Evolutionary conservation across 306 rosid species (phyloP).

Genomic region (Fragaria vesca): DNA sequence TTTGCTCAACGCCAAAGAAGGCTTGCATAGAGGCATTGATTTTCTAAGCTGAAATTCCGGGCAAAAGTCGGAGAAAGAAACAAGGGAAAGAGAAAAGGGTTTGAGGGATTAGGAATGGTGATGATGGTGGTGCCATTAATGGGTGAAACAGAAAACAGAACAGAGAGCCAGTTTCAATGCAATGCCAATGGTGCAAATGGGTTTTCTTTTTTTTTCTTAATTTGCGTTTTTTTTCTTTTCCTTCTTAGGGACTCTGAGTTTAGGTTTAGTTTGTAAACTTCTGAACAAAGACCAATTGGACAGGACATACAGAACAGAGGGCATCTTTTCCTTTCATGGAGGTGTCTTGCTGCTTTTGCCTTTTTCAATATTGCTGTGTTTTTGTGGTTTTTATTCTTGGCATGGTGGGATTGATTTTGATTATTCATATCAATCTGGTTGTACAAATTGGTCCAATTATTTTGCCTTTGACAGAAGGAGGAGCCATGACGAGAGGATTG

Average conservation of each 20-base stretch:
- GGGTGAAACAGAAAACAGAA: constrained; percentile 19
- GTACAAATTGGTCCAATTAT: constrained; percentile 11
- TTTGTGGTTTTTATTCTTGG: background rate
- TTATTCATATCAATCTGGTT: constrained; percentile 17
- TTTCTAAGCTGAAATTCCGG: constrained; percentile 50
- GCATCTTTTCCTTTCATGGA: constrained; percentile 37
- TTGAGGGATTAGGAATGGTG: constrained; percentile 6
- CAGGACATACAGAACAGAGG: constrained; percentile 26
- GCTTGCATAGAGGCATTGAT: constrained; percentile 61
- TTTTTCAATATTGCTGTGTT: background rate
- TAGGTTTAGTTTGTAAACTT: constrained; percentile 31
- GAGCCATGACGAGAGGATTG: constrained; percentile 4
- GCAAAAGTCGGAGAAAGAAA: constrained; percentile 14
- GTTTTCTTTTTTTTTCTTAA: background rate
- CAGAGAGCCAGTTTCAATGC: constrained; percentile 12
- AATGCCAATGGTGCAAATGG: background rate
- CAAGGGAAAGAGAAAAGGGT: background rate
- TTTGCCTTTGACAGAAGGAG: constrained; percentile 7
- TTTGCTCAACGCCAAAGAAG: constrained; percentile 60
- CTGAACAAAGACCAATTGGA: constrained; percentile 32
- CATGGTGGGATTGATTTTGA: constrained; percentile 22
- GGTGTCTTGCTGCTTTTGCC: constrained; percentile 1
- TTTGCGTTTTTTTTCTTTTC: background rate
- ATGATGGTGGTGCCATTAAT: background rate
- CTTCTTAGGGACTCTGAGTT: constrained; percentile 18